phyloP scores from a whole-genome alignment of 257 asterid genomes.

The Solanum raphanifolium region DNA sequence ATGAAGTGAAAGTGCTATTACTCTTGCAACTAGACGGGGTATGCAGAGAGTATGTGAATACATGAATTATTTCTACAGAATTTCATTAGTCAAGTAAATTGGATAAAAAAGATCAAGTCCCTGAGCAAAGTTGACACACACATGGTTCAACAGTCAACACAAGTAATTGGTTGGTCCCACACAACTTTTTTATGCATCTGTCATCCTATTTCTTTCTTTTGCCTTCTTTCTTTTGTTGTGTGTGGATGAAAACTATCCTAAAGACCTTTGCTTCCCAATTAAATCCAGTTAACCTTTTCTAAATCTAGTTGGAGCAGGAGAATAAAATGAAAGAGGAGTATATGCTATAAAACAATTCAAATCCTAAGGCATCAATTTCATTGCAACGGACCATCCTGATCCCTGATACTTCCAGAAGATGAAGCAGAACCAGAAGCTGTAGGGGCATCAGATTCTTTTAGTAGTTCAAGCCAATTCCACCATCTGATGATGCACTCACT shows the following conservation, averaged over 20 bases:
- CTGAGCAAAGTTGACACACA: background rate
- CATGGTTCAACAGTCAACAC: background rate
- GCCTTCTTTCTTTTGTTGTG: background rate
- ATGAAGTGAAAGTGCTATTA: background rate
- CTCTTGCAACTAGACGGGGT: background rate
- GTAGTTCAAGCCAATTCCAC: conserved; percentile 65
- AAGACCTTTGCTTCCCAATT: background rate
- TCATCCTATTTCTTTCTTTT: background rate
- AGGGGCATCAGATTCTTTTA: conserved; percentile 30
- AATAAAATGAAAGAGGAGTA: background rate
- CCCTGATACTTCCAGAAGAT: conserved; percentile 26
- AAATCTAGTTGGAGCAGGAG: background rate
- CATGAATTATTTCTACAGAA: background rate
- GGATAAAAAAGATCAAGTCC: background rate
- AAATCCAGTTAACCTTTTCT: background rate
- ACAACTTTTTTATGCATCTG: background rate
- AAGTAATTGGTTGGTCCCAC: background rate
- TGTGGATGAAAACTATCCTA: background rate
- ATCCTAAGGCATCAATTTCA: background rate
- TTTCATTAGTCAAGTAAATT: background rate
- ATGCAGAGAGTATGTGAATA: background rate
- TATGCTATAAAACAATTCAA: background rate
- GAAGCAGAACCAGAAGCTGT: conserved; percentile 25
- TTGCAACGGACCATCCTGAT: conserved; percentile 35
- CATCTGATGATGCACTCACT: conserved; percentile 82